phyloP scores from a whole-genome alignment of 306 rosid species.

The Cicer judaicum region DNA sequence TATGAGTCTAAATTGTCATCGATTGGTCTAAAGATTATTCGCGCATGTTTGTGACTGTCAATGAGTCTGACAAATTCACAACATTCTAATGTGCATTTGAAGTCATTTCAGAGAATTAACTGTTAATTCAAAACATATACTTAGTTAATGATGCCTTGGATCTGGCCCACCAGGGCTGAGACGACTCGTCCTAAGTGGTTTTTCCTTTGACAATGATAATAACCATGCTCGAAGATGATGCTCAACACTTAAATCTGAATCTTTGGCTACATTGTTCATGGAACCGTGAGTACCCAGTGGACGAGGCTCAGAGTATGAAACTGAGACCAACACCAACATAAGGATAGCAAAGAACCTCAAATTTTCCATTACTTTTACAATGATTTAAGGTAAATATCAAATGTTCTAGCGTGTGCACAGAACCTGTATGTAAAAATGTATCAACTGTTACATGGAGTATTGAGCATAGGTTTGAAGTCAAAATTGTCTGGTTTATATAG shows the following conservation, averaged over 20 bases:
- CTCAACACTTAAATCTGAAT: neutral
- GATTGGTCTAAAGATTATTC: no score
- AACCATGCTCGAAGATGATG: neutral
- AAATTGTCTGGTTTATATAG: slow-evolving; percentile 15
- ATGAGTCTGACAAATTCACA: no score
- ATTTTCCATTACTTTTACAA: slow-evolving; percentile 3
- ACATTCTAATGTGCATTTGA: no score
- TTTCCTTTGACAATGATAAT: neutral
- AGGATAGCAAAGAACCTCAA: neutral
- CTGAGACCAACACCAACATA: slow-evolving; percentile 14
- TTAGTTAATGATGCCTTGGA: slow-evolving; percentile 1
- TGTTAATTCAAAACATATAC: neutral
- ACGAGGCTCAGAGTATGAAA: slow-evolving; percentile 21
- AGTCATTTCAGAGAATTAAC: no score
- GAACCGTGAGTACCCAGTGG: neutral
- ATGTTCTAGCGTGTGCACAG: neutral
- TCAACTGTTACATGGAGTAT: neutral
- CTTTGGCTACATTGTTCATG: neutral
- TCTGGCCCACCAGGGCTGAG: slow-evolving; percentile 29
- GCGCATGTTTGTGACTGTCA: no score
- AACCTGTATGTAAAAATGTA: neutral
- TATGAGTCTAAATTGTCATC: no score
- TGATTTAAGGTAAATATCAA: neutral
- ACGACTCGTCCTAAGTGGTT: neutral
- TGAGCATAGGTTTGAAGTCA: neutral